phyloP scores from a whole-genome alignment of 768 basidiomycete species.

The Tremella fuciformis region DNA sequence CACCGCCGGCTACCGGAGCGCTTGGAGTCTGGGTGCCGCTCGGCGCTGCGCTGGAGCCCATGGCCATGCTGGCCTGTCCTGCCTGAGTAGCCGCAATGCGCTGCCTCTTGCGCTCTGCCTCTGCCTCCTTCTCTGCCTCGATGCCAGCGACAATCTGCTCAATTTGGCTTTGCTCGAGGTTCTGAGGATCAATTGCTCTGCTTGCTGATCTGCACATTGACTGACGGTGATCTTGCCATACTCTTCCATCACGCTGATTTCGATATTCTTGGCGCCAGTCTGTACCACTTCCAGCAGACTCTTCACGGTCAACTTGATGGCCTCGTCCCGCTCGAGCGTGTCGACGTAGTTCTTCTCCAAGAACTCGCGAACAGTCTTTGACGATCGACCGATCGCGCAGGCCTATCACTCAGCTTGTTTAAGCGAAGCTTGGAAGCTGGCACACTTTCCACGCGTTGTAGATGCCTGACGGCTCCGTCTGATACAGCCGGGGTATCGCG shows the following conservation, averaged over 20 bases:
- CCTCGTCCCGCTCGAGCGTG: constrained; percentile 79
- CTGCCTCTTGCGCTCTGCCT: constrained; percentile 91
- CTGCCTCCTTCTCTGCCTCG: constrained; percentile 94
- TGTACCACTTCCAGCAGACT: constrained; percentile 95
- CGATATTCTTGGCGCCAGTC: constrained; percentile 99
- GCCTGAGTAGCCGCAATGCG: constrained; percentile 73
- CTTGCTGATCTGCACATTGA: constrained; percentile 2
- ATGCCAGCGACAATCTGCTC: constrained; percentile 89
- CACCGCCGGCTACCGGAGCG: constrained; percentile 10
- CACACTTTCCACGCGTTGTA: constrained; percentile 97
- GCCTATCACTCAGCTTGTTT: constrained; percentile 59
- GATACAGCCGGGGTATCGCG: constrained; percentile 79
- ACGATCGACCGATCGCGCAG: constrained; percentile 94
- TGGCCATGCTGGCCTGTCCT: constrained; percentile 46
- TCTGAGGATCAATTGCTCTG: constrained; percentile 56
- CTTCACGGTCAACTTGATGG: constrained; percentile 92
- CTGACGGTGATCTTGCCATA: constrained; percentile 87
- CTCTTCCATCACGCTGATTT: constrained; percentile 94
- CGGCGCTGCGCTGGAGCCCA: constrained; percentile 23
- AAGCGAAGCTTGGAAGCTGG: neutral
- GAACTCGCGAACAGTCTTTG: constrained; percentile 97
- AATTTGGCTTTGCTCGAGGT: constrained; percentile 79
- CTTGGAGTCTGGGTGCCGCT: constrained; percentile 13
- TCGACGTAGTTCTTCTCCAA: constrained; percentile 97
- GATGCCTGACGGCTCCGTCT: constrained; percentile 96